These are phyloP conservation scores for Pyrenochaeta sp. DNA, from an alignment of 2,329 filamentous ascomycete species.

Conservation along the genomic window DNA sequence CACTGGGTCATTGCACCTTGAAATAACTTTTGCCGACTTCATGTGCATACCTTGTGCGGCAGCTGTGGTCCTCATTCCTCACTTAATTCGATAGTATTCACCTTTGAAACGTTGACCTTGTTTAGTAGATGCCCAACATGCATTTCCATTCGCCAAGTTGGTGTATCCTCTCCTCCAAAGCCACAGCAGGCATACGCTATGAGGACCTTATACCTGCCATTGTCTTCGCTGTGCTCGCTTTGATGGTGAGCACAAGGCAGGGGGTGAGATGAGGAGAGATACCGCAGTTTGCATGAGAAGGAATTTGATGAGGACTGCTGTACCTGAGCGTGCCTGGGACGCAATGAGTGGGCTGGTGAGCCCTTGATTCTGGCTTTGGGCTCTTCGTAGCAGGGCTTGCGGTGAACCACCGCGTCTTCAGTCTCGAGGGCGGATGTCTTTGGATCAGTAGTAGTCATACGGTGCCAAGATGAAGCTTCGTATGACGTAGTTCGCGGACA, in stretches of 20 bases:
- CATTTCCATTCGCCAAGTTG: constrained; percentile 30
- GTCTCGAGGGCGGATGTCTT: too few species aligned
- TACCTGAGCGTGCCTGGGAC: neutral
- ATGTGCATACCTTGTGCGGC: neutral
- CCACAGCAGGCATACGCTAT: constrained; percentile 30
- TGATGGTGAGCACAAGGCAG: constrained; percentile 15
- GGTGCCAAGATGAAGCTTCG: neutral
- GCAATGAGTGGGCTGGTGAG: neutral
- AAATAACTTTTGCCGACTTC: neutral
- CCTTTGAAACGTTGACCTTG: neutral
- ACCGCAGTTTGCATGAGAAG: constrained; percentile 7
- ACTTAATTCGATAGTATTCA: neutral
- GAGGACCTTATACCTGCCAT: constrained; percentile 36
- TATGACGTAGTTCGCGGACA: neutral
- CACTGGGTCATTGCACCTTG: neutral
- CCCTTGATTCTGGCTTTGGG: neutral
- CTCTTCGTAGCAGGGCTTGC: too few species aligned
- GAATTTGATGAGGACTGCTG: neutral
- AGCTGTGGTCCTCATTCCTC: neutral
- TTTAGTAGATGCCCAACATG: constrained; percentile 12
- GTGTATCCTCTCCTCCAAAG: constrained; percentile 30
- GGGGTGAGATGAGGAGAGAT: constrained; percentile 13
- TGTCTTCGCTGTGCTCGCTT: constrained; percentile 33
- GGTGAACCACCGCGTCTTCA: too few species aligned
- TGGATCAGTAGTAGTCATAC: too few species aligned